Percentiles rank a stretch among this genome's conserved stretches.
Evolutionary conservation across 768 basidiomycete genomes (phyloP).

Genomic region (Kwoniella botswanensis): DNA sequence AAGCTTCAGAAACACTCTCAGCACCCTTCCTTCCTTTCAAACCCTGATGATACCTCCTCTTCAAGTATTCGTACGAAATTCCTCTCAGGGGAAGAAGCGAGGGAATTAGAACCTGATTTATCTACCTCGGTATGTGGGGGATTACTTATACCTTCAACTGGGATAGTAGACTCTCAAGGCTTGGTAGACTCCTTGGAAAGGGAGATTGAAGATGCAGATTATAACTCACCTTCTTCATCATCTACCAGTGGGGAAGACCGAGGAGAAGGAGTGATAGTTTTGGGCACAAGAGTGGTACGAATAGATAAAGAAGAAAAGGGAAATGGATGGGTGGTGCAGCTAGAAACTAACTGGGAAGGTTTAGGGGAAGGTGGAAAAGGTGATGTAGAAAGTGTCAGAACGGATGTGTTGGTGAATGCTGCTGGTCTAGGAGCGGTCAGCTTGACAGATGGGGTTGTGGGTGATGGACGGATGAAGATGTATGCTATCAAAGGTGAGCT

Average conservation of each 20-base stretch:
- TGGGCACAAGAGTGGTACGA: constrained; percentile 80
- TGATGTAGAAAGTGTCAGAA: constrained; percentile 68
- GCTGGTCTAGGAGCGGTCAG: constrained; percentile 48
- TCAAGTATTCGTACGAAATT: constrained; percentile 66
- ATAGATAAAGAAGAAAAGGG: constrained; percentile 67
- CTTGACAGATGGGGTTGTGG: constrained; percentile 46
- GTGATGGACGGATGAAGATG: constrained; percentile 30
- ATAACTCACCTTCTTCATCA: constrained; percentile 10
- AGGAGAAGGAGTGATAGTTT: constrained; percentile 64
- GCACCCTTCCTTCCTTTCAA: constrained; percentile 65
- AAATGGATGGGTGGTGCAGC: constrained; percentile 88
- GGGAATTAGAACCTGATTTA: constrained; percentile 81
- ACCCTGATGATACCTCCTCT: constrained; percentile 45
- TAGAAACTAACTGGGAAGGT: constrained; percentile 63
- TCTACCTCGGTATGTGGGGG: constrained; percentile 71
- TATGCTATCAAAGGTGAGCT: constrained; percentile 49
- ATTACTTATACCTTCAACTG: constrained; percentile 82
- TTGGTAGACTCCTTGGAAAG: constrained; percentile 82
- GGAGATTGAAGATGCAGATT: constrained; percentile 74
- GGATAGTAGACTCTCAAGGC: constrained; percentile 85
- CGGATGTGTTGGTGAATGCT: constrained; percentile 79
- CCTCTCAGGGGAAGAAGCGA: constrained; percentile 70
- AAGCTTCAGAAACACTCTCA: constrained; percentile 70
- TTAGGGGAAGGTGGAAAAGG: constrained; percentile 58
- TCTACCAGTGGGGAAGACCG: not conserved